Percentiles rank a stretch among this genome's conserved stretches.
These are phyloP conservation scores for Phoma sp. DNA, from an alignment of 2,329 filamentous ascomycete species.

Conservation along the genomic window DNA sequence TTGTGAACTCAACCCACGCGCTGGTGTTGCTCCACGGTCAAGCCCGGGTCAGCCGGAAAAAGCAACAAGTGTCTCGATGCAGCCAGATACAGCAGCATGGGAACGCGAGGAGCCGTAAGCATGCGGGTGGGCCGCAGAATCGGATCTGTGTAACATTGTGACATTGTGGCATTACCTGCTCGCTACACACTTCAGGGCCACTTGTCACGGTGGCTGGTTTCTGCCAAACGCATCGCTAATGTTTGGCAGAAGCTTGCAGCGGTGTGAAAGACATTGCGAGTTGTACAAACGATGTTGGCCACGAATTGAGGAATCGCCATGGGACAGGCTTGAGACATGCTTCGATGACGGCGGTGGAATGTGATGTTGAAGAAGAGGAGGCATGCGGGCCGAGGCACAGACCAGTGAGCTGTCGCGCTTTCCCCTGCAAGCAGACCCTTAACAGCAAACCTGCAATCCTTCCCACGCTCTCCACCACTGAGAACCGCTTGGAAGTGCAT, in stretches of 20 bases:
- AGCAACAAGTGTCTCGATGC: constrained; percentile 8
- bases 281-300: background rate
- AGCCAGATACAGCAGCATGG: constrained; percentile 18
- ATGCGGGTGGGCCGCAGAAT: constrained; percentile 20
- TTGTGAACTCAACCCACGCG: constrained; percentile 8
- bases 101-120: constrained; percentile 14
- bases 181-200: constrained; percentile 6
- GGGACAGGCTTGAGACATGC: constrained; percentile 1
- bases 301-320: background rate
- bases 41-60: constrained; percentile 13
- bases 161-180: constrained; percentile 13
- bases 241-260: constrained; percentile 1
- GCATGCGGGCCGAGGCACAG: constrained; percentile 9
- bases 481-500: constrained; percentile 4
- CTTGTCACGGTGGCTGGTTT: constrained; percentile 8
- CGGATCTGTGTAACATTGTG: constrained; percentile 23
- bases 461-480: background rate
- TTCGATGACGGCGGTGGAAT: constrained; percentile 3
- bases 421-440: background rate
- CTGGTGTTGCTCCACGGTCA: constrained; percentile 7
- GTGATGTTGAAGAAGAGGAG: constrained; percentile 8
- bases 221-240: background rate
- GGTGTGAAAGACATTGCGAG: constrained; percentile 3
- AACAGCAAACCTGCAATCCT: constrained; percentile 6
- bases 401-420: background rate